Evolutionary conservation across 495 filamentous ascomycete species (phyloP).

Genomic region (Aspergillus ellipticus): DNA sequence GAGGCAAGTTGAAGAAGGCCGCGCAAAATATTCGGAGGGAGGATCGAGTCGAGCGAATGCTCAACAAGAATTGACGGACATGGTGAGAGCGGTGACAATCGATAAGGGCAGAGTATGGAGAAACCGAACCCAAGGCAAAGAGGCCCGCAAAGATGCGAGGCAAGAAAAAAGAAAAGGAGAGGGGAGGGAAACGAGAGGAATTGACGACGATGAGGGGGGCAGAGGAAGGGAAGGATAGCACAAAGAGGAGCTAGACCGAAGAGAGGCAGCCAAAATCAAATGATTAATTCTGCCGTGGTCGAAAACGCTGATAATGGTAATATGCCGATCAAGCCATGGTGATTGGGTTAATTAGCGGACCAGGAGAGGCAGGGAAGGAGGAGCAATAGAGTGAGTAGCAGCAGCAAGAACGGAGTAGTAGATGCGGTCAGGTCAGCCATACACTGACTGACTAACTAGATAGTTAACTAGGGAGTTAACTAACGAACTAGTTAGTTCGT

Average conservation of each 20-base stretch:
- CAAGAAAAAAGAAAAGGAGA: conserved; percentile 2
- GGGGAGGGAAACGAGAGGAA: conserved; percentile 2
- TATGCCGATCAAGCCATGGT: neutral
- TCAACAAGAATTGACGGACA: conserved; percentile 2
- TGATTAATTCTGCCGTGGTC: neutral
- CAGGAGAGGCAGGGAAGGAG: neutral
- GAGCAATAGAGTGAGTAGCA: neutral
- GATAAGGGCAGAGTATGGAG: neutral
- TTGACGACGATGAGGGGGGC: neutral
- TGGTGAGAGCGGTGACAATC: neutral
- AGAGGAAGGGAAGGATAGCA: neutral
- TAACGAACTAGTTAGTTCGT: too few relatives aligned
- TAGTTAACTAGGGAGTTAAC: too few relatives aligned
- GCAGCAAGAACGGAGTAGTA: neutral
- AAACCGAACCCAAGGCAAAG: neutral
- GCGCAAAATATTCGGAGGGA: neutral
- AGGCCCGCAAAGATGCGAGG: neutral
- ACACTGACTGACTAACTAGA: too few relatives aligned
- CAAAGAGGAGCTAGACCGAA: neutral
- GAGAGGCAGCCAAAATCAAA: neutral
- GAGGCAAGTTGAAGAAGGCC: neutral
- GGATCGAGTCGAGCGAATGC: neutral
- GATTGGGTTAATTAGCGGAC: neutral
- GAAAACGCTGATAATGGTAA: neutral
- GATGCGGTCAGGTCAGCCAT: neutral